Base-by-base conservation (phyloP, 257 asterid genomes). In the Nicotiana undulata region DNA sequence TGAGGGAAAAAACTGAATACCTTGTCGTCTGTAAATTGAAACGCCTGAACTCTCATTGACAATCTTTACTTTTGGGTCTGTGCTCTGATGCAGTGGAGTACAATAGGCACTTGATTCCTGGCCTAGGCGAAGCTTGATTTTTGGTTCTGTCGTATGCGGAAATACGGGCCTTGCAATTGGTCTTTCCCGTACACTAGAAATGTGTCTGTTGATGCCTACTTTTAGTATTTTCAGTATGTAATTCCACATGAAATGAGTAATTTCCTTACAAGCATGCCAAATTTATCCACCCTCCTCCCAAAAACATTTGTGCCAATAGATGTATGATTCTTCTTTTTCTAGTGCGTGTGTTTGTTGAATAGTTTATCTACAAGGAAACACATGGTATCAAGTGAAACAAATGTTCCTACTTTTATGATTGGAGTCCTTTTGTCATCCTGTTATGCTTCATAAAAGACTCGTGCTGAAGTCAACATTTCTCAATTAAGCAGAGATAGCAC, bases 1-100 rank as follows among this genome's bases (percentile, higher is more conserved):
- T 85, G 91, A 84, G 81, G 86, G 87, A 86, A 81, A 79, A 63
- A 52, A 2, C 61, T 67, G 72, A 51, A 68, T 79, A 65, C 13
- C 31, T 49, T 76, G 77, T 81, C 24, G 77, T 64, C 76, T 85
- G 84, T 89, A 83, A 49, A 84, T 65, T 76, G 85, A 77, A 66
- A 79, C n/a, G 58, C n/a, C 63, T 29, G 63, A 11, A 44, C 65
- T 29, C 60, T 8, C 32, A 56, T 31, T 15, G 10, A 68, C 17
- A 17, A 40, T 46, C 24, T 70, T 78, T 72, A 72, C 61, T 72
- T 37, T 63, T n/a, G 51, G 18, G 34, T 77, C 49, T 80, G 84
- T 79, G 58, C 77, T 81, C 75, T 20, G 83, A 72, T 61, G 81
- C 18, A 44, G 63, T 8, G 67, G 77, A 64, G 79, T 67, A 32